Base-by-base conservation (phyloP, 176 grass and related monocot genomes). In the Elaeis guineensis region DNA sequence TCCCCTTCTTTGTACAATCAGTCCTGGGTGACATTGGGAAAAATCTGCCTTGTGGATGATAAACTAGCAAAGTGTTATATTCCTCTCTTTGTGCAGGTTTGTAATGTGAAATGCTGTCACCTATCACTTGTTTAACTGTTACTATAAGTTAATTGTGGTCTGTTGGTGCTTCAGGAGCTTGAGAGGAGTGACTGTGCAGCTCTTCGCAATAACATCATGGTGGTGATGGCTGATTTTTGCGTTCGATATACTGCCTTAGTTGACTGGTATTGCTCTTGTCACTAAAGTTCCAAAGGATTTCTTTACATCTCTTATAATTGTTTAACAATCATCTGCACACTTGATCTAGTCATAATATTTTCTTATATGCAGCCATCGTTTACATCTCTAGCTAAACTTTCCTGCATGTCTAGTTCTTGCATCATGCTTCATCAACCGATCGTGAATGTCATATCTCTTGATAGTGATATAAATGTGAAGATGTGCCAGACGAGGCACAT, bases 61-160 rank as follows among this genome's bases (percentile, higher is more conserved):
- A 96, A 96, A 74, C 12, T 84, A 54, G 92, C 92, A 49, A 96
- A 96, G 58, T 55, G 72, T 28, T 96, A 96, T 68, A 96, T 96
- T 73, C 92, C 92, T 65, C 79, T 96, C 51, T 96, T 96, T 78
- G 86, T 90, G 71, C 86, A 96, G 92, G 92, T 96, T 64, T 23
- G 60, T 51, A 66, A 22, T 57, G 25, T 64, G 9, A n/a, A 22
- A 12, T 75, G 48, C 39, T 58, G 21, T 62, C 57, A 21, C 24
- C 23, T 48, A 55, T 60, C 6, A 44, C 35, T 44, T 44, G 35
- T 44, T 44, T 44, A 14, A 44, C 35, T 14, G 35, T 44, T 71
- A 28, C 9, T 32, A 1, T 52, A 59, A 25, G 54, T 73, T 44
- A 0, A 48, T 61, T 44, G 8, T 44, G 35, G 9, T 44, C 9